Base-by-base conservation (phyloP, 2,329 filamentous ascomycete species). In the Fusarium liriodendri region DNA sequence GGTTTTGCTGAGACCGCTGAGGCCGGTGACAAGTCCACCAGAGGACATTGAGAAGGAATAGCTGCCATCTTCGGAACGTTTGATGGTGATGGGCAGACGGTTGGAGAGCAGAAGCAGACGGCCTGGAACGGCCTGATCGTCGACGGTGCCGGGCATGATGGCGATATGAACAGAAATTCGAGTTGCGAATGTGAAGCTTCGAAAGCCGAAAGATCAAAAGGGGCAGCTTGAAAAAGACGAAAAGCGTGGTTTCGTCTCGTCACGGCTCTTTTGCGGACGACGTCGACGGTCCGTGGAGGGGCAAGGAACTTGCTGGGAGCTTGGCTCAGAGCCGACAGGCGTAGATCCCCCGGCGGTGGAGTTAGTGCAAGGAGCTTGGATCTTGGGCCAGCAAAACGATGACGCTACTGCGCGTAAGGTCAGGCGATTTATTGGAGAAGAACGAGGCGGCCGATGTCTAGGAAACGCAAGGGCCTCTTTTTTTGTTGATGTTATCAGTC, bases 11-110 rank as follows among this genome's bases (percentile, higher is more conserved):
- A 98, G 86, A 29, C 97, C 97, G 76, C 94, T 97, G 70, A 99
- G 88, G 22, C 97, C 97, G 60, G 95, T 98, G 79, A 98, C 97
- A 45, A 99, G 90, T 45, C 97, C 97, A 67, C 97, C 97, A 2
- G 97, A 98, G 55, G 96, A 98, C 94, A 98, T 98, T 82, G 93
- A 95, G 84, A 97, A 98, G 80, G 92, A 90, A 86, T 98, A 99
- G 82, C 93, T 93, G 79, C 95, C 95, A 87, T 98, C 94, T 62
- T 97, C 94, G 62, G 93, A 93, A 76, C 94, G 93, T 86, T 98
- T 98, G 85, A 98, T 97, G 74, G 96, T 98, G 83, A 98, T 97
- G 67, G 97, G 96, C 47, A 98, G 89, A 64, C 97, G 94, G 82
- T 99, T 99, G 38, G 96, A 98, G 77, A 98, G 92, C 57, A 98